phyloP scores from a whole-genome alignment of 2,329 filamentous ascomycete species.

The Neonectria punicea region DNA sequence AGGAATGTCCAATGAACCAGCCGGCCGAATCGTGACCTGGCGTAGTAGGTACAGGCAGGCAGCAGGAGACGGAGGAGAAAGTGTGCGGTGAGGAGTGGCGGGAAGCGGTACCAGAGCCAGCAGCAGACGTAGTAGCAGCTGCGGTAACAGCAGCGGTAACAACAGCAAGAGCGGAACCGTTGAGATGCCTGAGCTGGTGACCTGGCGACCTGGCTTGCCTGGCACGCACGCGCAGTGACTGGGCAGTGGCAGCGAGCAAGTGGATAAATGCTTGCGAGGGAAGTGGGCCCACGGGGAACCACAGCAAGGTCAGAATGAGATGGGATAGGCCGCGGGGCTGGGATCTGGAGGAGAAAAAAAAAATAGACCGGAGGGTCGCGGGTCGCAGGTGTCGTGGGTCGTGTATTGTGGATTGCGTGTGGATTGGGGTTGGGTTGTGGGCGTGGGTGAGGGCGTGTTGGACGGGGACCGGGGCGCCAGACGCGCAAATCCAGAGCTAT shows the following conservation, averaged over 20 bases:
- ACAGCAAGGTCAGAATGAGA: conserved; percentile 36
- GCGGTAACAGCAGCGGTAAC: conserved; percentile 26
- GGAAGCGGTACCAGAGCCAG: neutral
- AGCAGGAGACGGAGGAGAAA: neutral
- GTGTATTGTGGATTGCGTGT: conserved; percentile 13
- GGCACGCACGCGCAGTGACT: conserved; percentile 35
- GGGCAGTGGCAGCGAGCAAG: conserved; percentile 32
- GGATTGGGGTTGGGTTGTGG: conserved; percentile 14
- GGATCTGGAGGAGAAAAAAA: conserved; percentile 39
- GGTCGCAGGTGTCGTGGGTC: conserved; percentile 22
- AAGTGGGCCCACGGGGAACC: conserved; percentile 45
- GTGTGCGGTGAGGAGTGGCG: neutral
- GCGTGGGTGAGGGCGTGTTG: conserved; percentile 36
- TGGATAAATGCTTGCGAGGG: conserved; percentile 39
- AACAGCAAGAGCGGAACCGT: conserved; percentile 39
- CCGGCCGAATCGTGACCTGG: conserved; percentile 15
- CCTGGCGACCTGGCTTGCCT: conserved; percentile 21
- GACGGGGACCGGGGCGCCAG: conserved; percentile 44
- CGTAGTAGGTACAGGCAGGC: conserved; percentile 9
- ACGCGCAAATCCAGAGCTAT: conserved; percentile 41
- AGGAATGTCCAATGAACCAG: conserved; percentile 16
- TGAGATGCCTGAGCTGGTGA: conserved; percentile 31
- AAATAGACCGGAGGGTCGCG: conserved; percentile 39
- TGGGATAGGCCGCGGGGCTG: conserved; percentile 37
- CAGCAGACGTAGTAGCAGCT: neutral